Evolutionary conservation across 805 yeast species (phyloP).

Genomic region (Candida sphagnicola): DNA sequence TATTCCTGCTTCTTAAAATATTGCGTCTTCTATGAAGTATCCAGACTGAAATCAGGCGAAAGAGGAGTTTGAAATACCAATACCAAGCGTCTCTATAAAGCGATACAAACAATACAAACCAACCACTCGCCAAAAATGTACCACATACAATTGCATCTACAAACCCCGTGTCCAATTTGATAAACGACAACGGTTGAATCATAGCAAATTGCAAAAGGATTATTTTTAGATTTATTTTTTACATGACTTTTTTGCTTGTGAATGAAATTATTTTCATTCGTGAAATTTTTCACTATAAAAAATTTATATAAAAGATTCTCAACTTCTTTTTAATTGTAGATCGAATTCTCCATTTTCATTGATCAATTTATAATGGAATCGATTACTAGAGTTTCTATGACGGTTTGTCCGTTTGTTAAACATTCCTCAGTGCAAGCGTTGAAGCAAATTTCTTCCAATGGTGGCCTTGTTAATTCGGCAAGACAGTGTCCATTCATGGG

Average conservation of each 20-base stretch:
- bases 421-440: constrained; percentile 56
- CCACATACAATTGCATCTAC: no score
- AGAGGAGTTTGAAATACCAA: no score
- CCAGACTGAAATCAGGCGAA: no score
- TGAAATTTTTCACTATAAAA: neutral
- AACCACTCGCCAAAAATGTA: no score
- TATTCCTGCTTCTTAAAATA: no score
- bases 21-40: no score
- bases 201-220: no score
- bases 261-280: neutral
- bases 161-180: no score
- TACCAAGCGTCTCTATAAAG: no score
- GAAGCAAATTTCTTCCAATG: constrained; percentile 48
- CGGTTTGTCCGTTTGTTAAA: constrained; percentile 81
- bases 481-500: constrained; percentile 88
- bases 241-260: neutral
- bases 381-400: constrained; percentile 69
- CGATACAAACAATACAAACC: no score
- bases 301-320: neutral
- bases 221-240: no score
- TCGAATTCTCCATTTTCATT: neutral
- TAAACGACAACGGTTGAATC: no score
- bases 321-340: neutral
- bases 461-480: constrained; percentile 54
- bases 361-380: constrained; percentile 79